Conservation (phyloP, 805 yeast species). For the Schwanniomyces occidentalis region DNA sequence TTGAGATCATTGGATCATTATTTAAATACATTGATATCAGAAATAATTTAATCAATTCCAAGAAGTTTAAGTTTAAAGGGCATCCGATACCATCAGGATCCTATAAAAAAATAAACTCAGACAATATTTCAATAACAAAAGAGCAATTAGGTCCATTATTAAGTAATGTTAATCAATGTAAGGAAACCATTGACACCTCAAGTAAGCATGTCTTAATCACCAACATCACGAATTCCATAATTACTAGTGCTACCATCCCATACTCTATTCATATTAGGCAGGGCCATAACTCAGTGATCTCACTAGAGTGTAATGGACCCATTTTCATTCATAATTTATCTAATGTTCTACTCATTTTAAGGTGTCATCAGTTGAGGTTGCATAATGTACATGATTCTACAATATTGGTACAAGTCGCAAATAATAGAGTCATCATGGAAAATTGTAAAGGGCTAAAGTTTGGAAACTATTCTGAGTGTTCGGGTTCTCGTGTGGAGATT, state of each 20-base stretch:
- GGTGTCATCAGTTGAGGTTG: constrained; percentile 33
- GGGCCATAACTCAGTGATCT: constrained; percentile 16
- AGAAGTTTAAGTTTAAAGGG: constrained; percentile 28
- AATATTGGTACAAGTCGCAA: constrained; percentile 18
- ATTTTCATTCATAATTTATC: constrained; percentile 24
- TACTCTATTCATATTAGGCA: constrained; percentile 23
- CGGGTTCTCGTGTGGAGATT: constrained; percentile 13
- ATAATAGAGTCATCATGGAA: constrained; percentile 31
- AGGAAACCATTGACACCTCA: constrained; percentile 4
- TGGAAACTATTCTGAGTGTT: constrained; percentile 7
- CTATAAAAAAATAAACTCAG: constrained; percentile 1
- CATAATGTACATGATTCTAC: constrained; percentile 20
- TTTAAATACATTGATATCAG: constrained; percentile 22
- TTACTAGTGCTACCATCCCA: constrained; percentile 6
- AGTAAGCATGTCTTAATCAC: constrained; percentile 14
- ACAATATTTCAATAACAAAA: constrained; percentile 3
- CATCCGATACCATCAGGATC: constrained; percentile 20
- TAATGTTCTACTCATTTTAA: constrained; percentile 16
- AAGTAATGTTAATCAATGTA: constrained; percentile 3
- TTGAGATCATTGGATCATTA: constrained; percentile 16
- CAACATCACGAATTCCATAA: constrained; percentile 10
- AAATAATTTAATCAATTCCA: constrained; percentile 12
- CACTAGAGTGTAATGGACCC: constrained; percentile 28
- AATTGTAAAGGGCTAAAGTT: constrained; percentile 20
- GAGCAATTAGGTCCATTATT: background rate